phyloP scores from a whole-genome alignment of 306 rosid species.

The Glycine soja region DNA sequence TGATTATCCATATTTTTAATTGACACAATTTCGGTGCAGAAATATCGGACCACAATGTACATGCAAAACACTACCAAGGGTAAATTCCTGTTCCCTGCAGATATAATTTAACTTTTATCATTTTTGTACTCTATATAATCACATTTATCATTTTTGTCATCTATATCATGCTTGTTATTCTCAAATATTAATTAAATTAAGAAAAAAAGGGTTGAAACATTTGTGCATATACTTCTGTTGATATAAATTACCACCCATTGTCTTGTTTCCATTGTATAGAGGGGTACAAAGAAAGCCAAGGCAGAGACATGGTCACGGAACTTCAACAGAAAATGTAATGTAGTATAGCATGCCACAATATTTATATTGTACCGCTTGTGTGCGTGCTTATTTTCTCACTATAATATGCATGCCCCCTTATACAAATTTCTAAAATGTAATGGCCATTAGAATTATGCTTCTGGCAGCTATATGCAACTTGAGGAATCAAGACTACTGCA shows the following conservation, averaged over 20 bases:
- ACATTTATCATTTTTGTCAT: neutral
- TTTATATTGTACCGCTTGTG: neutral
- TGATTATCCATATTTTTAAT: neutral
- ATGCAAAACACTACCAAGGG: neutral
- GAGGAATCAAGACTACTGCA: slow-evolving; percentile 38
- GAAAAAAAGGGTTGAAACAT: neutral
- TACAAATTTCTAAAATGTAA: neutral
- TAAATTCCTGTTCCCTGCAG: neutral
- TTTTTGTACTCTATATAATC: no score
- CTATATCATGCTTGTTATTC: neutral
- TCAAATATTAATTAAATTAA: no score
- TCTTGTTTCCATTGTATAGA: neutral
- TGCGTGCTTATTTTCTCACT: neutral
- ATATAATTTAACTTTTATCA: neutral
- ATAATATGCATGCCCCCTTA: neutral
- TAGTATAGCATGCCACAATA: neutral
- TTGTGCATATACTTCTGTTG: neutral
- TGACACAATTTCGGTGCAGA: slow-evolving; percentile 14
- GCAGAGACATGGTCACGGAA: neutral
- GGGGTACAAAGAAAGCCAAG: neutral
- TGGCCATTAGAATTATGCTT: neutral
- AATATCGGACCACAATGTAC: slow-evolving; percentile 24
- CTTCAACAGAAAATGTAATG: slow-evolving; percentile 40
- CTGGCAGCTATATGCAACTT: neutral
- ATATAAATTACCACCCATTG: neutral